These are phyloP conservation scores for Agarophyton chilense DNA, from an alignment of 23 red algal species.

Conservation along the genomic window DNA sequence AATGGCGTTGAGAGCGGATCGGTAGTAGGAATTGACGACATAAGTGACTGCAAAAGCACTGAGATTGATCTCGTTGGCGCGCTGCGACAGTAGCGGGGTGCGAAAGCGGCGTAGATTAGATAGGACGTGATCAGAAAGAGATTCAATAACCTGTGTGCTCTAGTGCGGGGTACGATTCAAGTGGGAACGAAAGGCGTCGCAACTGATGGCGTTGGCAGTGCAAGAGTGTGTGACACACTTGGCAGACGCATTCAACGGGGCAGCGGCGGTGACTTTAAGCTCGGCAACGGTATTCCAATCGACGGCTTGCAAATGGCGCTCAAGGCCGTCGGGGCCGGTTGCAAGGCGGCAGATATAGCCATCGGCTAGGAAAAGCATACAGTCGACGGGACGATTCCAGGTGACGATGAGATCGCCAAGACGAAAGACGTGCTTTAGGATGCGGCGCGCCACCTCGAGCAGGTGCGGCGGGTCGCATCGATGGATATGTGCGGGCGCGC, in stretches of 20 bases:
- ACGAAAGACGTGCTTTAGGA: conserved; percentile 14
- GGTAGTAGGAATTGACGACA: conserved; percentile 72
- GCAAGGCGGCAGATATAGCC: conserved; percentile 36
- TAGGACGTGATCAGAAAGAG: conserved; percentile 42
- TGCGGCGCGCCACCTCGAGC: conserved; percentile 23
- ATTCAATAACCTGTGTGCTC: conserved; percentile 51
- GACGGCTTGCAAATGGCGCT: conserved; percentile 7
- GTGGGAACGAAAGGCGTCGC: conserved; percentile 30
- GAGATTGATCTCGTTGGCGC: conserved; percentile 48
- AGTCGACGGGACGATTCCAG: conserved; percentile 9
- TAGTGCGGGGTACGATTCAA: conserved; percentile 16
- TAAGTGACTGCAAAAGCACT: conserved; percentile 65
- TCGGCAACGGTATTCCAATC: conserved; percentile 23
- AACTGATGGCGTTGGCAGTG: conserved; percentile 36
- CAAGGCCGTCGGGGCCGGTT: conserved; percentile 14
- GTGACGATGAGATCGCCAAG: conserved; percentile 47
- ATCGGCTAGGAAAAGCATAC: conserved; percentile 26
- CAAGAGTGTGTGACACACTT: conserved; percentile 59
- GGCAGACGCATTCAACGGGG: conserved; percentile 38
- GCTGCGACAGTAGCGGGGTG: conserved; percentile 68
- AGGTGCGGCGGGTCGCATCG: conserved; percentile 24
- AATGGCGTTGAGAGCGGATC: conserved; percentile 78
- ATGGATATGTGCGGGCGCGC: conserved; percentile 20
- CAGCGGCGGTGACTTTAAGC: conserved; percentile 54
- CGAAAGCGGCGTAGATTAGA: conserved; percentile 17